A percentile compares a stretch with the other conserved stretches of the same genome.
Evolutionary conservation across 306 rosid genomes (phyloP).

Genomic region (Clitoria ternatea): DNA sequence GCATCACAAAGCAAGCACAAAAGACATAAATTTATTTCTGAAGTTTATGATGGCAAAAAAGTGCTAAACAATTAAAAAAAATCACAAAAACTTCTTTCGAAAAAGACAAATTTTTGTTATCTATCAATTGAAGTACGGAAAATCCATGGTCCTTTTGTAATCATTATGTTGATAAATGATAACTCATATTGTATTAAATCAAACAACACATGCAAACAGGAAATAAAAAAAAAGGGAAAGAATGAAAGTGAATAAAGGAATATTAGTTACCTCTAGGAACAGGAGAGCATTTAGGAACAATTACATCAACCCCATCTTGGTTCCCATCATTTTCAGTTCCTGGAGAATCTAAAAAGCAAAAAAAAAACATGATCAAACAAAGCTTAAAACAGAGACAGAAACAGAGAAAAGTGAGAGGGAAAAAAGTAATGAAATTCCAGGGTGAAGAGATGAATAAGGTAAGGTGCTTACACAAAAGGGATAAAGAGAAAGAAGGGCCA

Average conservation of each 20-base stretch:
- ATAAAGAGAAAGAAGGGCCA: slow-evolving; percentile 25
- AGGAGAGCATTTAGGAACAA: slow-evolving; percentile 52
- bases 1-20: neutral
- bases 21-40: neutral
- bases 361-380: slow-evolving; percentile 5
- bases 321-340: slow-evolving; percentile 32
- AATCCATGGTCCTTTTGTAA: neutral
- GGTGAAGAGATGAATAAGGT: neutral
- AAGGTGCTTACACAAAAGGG: slow-evolving; percentile 45
- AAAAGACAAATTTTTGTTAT: neutral
- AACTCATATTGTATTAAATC: neutral
- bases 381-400: neutral
- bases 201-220: neutral
- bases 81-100: neutral
- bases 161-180: neutral
- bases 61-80: neutral
- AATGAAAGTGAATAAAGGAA: neutral
- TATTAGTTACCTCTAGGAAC: slow-evolving; percentile 46
- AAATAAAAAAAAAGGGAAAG: neutral
- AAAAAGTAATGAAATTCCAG: neutral
- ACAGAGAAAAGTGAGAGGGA: neutral
- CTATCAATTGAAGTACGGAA: neutral
- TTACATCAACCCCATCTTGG: slow-evolving; percentile 30
- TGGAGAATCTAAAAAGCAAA: slow-evolving; percentile 43
- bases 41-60: neutral